These are phyloP conservation scores for Aspergillus quadricinctus DNA, from an alignment of 2,329 filamentous ascomycete species.

Conservation along the genomic window DNA sequence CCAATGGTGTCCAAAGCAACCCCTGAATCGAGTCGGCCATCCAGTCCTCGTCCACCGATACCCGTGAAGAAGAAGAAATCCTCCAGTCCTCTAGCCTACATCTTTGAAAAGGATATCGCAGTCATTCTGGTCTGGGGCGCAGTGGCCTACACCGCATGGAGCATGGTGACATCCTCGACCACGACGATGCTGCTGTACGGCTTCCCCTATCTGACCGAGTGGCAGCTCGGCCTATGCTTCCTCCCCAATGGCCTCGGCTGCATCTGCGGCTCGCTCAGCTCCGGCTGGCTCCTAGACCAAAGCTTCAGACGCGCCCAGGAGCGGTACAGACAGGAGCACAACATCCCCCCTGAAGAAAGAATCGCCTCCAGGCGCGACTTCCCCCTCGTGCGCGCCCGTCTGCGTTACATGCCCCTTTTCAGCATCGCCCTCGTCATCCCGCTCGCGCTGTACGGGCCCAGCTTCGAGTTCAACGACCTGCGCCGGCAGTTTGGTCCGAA, in stretches of 20 bases:
- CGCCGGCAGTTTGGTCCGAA: conserved; percentile 18
- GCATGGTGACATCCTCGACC: conserved; percentile 47
- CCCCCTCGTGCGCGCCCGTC: conserved; percentile 3
- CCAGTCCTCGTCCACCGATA: conserved; percentile 11
- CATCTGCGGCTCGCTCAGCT: conserved; percentile 9
- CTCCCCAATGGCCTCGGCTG: conserved; percentile 42
- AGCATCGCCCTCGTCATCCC: conserved; percentile 4
- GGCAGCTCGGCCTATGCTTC: conserved; percentile 41
- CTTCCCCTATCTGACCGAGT: conserved; percentile 27
- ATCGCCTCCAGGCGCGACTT: conserved; percentile 1
- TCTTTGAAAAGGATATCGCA: conserved; percentile 46
- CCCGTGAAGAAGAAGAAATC: conserved; percentile 27
- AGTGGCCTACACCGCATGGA: conserved; percentile 46
- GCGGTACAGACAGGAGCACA: conserved; percentile 1
- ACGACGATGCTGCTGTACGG: conserved; percentile 36
- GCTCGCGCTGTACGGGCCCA: conserved; percentile 31
- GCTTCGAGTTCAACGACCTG: conserved; percentile 31
- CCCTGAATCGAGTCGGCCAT: conserved; percentile 16
- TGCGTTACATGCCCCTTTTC: conserved; percentile 5
- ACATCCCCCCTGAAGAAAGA: not conserved
- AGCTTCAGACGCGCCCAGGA: conserved; percentile 2
- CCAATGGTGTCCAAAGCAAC: conserved; percentile 13
- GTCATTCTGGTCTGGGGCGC: conserved; percentile 42
- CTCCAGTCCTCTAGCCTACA: conserved; percentile 37
- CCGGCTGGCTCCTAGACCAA: conserved; percentile 12